Conservation (phyloP, 2,329 filamentous ascomycete species). For the Alternaria gansuensis region DNA sequence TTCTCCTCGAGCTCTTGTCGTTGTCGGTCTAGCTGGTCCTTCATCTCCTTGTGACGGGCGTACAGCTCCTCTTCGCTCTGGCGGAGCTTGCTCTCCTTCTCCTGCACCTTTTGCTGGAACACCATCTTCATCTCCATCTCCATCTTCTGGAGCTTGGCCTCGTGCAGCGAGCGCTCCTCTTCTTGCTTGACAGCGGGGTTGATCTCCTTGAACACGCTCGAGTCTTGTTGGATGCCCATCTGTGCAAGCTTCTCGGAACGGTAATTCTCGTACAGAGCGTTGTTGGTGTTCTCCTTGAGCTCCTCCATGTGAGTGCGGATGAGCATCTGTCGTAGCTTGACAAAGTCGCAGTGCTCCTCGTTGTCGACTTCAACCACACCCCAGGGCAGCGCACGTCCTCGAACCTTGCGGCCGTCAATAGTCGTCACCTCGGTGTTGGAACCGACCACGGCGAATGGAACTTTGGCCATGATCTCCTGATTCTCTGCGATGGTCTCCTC, state of each 20-base stretch:
- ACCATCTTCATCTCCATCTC: conserved; percentile 99
- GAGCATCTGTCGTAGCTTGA: conserved; percentile 99
- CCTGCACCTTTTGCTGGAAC: conserved; percentile 99
- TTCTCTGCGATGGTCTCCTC: conserved; percentile 99
- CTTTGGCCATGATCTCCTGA: conserved; percentile 99
- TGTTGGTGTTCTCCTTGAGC: conserved; percentile 99
- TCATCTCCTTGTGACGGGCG: conserved; percentile 98
- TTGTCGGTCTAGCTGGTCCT: conserved; percentile 97
- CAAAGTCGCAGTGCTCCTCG: conserved; percentile 99
- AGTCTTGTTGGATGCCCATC: conserved; percentile 98
- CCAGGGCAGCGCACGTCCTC: conserved; percentile 96
- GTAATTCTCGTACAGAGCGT: conserved; percentile 99
- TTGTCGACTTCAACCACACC: conserved; percentile 99
- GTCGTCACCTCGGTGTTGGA: conserved; percentile 94
- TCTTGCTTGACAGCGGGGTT: conserved; percentile 99
- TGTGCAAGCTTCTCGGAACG: conserved; percentile 98
- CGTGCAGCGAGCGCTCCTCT: conserved; percentile 96
- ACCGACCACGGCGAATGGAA: conserved; percentile 97
- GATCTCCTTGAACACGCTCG: conserved; percentile 99
- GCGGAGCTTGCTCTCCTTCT: conserved; percentile 99
- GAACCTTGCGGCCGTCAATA: conserved; percentile 91
- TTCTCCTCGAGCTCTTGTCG: conserved; percentile 96
- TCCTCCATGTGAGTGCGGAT: conserved; percentile 99
- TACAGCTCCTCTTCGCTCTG: conserved; percentile 99
- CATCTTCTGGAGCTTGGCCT: conserved; percentile 99